A percentile compares a stretch with the other conserved stretches of the same genome.
These are phyloP conservation scores for Linum trigynum DNA, from an alignment of 345 rosid species.

Conservation along the genomic window DNA sequence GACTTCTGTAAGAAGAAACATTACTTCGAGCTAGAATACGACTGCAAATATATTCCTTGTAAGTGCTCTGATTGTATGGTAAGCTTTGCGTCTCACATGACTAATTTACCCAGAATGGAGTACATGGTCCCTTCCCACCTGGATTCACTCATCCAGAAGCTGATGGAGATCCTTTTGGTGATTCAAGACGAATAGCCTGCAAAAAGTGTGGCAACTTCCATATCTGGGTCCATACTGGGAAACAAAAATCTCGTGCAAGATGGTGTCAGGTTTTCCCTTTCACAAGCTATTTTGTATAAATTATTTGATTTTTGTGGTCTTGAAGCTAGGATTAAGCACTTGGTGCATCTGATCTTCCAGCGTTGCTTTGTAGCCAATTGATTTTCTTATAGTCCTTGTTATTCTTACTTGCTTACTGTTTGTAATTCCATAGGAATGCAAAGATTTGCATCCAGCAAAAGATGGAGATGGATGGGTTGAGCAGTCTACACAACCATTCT, in stretches of 20 bases:
- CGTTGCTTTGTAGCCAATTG: no score
- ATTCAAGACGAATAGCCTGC: conserved; percentile 79
- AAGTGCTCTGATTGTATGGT: not conserved
- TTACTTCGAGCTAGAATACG: not conserved
- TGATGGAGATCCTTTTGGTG: conserved; percentile 51
- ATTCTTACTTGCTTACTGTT: conserved; percentile 16
- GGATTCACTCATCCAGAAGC: conserved; percentile 51
- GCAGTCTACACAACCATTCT: conserved; percentile 68
- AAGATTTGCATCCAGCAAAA: conserved; percentile 85
- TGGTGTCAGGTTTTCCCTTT: conserved; percentile 86
- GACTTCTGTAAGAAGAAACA: not conserved
- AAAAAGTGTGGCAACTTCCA: conserved; percentile 73
- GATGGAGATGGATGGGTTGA: conserved; percentile 99
- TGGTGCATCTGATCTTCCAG: not conserved
- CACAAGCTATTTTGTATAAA: conserved; percentile 1
- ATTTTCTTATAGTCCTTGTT: not conserved
- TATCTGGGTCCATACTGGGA: conserved; percentile 66
- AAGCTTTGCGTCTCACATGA: conserved; percentile 11
- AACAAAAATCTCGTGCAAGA: conserved; percentile 81
- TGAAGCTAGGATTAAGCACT: not conserved
- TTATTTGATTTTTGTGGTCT: not conserved
- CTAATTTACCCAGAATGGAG: conserved; percentile 37
- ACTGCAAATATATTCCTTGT: not conserved
- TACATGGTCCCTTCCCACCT: conserved; percentile 52
- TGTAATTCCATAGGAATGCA: conserved; percentile 61